Evolutionary conservation across 148 eudicot species (phyloP).

Genomic region (Vaccinium myrtillus): DNA sequence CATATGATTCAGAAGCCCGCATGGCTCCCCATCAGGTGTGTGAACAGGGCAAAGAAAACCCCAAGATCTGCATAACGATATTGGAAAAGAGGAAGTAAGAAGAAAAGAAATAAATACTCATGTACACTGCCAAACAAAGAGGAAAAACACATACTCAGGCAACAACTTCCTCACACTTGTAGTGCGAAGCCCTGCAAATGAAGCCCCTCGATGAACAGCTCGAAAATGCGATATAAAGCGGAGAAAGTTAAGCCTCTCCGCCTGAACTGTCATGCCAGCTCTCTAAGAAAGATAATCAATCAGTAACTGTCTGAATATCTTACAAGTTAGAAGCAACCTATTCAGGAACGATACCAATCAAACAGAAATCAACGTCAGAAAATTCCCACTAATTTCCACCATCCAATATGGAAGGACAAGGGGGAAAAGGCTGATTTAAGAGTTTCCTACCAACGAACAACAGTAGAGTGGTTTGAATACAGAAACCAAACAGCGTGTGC

Average conservation of each 20-base stretch:
- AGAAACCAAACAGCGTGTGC: neutral
- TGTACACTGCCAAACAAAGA: neutral
- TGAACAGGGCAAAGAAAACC: conserved; percentile 99
- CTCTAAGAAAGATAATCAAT: conserved; percentile 40
- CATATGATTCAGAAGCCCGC: conserved; percentile 95
- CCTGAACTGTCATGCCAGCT: conserved; percentile 89
- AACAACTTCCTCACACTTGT: conserved; percentile 94
- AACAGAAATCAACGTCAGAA: neutral
- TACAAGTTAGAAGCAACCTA: neutral
- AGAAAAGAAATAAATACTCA: neutral
- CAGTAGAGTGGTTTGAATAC: neutral
- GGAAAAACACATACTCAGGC: conserved; percentile 70
- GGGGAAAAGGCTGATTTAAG: neutral
- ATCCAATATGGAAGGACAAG: no score
- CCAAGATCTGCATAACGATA: conserved; percentile 66
- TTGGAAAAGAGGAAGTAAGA: neutral
- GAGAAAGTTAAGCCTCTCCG: conserved; percentile 80
- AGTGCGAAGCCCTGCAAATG: conserved; percentile 94
- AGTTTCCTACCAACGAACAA: neutral
- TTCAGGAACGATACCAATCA: neutral
- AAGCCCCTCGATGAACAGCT: conserved; percentile 92
- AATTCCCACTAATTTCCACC: neutral
- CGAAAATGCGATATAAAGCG: conserved; percentile 90
- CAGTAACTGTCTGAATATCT: neutral
- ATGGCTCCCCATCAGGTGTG: conserved; percentile 98